Conservation (phyloP, 129 eudicot genomes). For the Pulicaria dysenterica region DNA sequence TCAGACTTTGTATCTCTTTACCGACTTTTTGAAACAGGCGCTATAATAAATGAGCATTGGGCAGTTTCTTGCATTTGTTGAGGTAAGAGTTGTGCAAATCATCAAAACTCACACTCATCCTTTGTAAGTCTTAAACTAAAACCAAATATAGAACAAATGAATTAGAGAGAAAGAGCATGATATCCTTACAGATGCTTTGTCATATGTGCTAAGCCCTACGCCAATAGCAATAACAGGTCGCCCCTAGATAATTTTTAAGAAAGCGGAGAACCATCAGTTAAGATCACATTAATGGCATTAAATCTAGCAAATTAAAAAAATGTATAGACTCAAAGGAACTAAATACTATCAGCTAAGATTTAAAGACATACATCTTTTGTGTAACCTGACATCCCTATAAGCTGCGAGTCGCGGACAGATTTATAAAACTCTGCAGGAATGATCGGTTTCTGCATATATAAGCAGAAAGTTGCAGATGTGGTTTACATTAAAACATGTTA, state of each 20-base stretch:
- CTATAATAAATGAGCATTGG: too few relatives aligned
- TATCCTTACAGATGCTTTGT: constrained; percentile 94
- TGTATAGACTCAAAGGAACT: neutral
- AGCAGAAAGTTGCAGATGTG: constrained; percentile 19
- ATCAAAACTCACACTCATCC: too few relatives aligned
- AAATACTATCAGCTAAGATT: neutral
- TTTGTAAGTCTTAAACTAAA: too few relatives aligned
- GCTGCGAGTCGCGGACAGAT: constrained; percentile 84
- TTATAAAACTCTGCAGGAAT: constrained; percentile 69
- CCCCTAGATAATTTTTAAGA: constrained; percentile 52
- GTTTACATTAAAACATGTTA: constrained; percentile 3
- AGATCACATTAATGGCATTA: neutral
- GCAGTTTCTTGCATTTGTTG: too few relatives aligned
- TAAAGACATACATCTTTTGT: constrained; percentile 68
- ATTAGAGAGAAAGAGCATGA: neutral
- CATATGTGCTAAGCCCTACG: constrained; percentile 94
- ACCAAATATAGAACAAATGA: too few relatives aligned
- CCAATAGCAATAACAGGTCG: constrained; percentile 93
- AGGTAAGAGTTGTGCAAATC: too few relatives aligned
- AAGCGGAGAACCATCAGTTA: constrained; percentile 12
- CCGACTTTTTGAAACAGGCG: too few relatives aligned
- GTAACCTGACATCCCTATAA: constrained; percentile 88
- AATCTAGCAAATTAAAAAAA: neutral
- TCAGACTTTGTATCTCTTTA: too few relatives aligned
- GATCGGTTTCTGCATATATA: constrained; percentile 80